Evolutionary conservation across 2,329 filamentous ascomycete species (phyloP), one percentile per base, ranked within the genome.

Genomic region (Scedosporium boydii): DNA sequence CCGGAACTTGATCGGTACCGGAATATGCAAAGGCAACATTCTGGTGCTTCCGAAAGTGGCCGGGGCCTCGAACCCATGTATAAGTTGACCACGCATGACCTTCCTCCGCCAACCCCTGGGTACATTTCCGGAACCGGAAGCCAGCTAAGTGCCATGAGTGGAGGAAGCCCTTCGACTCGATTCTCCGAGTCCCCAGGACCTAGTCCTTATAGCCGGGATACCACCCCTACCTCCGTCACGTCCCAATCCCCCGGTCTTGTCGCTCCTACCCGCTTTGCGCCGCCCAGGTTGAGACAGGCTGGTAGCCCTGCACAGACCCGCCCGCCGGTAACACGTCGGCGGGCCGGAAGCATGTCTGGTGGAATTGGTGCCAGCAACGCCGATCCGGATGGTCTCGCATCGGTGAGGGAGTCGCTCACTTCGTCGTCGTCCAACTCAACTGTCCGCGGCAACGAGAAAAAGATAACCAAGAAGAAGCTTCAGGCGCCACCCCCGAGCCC

Each of bases 221-320:
- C 89, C 0, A 92, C 89, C 3, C 89, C 89, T 6, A 91, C 88
- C 4, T 92, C 89, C 9, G 86, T 89, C 65, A 88, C 87, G 6
- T 92, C 89, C 1, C 87, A 88, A 68, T 92, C 88, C 16, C 87
- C 89, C 3, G 82, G 84, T 3, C 72, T 87, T 4, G 74, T 84
- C 71, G 80, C 69, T 64, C 83, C 74, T 61, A 77, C 71, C 65
- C 78, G 74, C 65, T 78, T 70, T 67, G 79, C 72, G 27, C 74
- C 76, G 59, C 72, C 77, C n/a, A 80, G 80, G 67, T 69, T 73
- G 63, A 80, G 80, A 67, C 83, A 85, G 21, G 23, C 12, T 71
- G 75, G 74, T 62, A 87, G 83, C 68, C 84, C 81, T 57, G 76
- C 79, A 58, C 73, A 80, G 64, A 82, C 77, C 59, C 78, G 85